These are phyloP conservation scores for Lantana camara DNA, from an alignment of 257 asterid genomes.

Conservation along the genomic window DNA sequence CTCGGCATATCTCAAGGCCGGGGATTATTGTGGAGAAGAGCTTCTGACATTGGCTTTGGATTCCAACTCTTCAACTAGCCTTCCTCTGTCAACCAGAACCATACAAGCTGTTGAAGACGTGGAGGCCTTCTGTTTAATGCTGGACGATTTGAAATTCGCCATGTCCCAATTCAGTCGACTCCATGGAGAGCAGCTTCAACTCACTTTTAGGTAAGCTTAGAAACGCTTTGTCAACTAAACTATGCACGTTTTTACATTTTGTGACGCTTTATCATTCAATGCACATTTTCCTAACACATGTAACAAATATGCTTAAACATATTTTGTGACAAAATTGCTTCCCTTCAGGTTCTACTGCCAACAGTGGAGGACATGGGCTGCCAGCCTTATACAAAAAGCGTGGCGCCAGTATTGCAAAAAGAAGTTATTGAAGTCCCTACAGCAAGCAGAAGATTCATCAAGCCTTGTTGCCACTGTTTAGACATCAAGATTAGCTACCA, in stretches of 20 bases:
- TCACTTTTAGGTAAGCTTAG: conserved; percentile 38
- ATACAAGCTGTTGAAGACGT: conserved; percentile 48
- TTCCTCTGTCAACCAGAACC: conserved; percentile 53
- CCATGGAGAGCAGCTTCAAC: conserved; percentile 49
- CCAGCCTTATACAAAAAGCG: conserved; percentile 71
- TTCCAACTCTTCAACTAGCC: conserved; percentile 46
- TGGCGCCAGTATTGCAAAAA: conserved; percentile 60
- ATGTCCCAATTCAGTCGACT: conserved; percentile 48
- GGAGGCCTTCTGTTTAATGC: conserved; percentile 45
- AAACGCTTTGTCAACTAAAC: neutral
- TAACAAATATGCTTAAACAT: too few species aligned
- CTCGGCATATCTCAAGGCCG: conserved; percentile 50
- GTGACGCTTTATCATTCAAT: too few species aligned
- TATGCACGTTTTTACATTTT: too few species aligned
- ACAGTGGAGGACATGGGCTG: conserved; percentile 81
- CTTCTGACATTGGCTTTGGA: conserved; percentile 60
- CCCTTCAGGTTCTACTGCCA: conserved; percentile 61
- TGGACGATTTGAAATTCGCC: conserved; percentile 41
- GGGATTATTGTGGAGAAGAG: conserved; percentile 58
- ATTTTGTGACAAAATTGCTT: neutral
- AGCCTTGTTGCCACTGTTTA: conserved; percentile 54
- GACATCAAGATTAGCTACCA: conserved; percentile 58
- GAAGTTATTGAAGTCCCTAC: conserved; percentile 44
- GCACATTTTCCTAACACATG: too few species aligned
- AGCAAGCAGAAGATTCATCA: conserved; percentile 49